These are phyloP conservation scores for Bryopsis sp. DNA, from an alignment of 139 green algal species.

Conservation along the genomic window DNA sequence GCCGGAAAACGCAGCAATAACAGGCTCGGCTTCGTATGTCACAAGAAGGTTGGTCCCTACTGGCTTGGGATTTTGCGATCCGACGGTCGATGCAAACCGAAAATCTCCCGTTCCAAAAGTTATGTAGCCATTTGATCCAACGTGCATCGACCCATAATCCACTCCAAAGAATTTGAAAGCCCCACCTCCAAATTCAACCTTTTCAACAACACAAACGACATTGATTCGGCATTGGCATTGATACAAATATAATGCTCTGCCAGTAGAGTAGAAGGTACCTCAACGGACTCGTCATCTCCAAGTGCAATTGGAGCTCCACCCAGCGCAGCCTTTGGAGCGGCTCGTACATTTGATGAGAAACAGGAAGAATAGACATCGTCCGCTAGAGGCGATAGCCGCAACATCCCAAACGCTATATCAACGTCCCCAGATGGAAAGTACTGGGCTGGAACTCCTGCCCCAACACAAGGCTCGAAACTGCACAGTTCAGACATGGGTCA, in stretches of 20 bases:
- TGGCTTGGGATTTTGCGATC: too few relatives aligned
- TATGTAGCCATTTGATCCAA: conserved; percentile 16
- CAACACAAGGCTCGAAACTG: not conserved
- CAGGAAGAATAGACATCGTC: conserved; percentile 6
- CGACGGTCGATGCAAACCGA: conserved; percentile 14
- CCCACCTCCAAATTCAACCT: too few relatives aligned
- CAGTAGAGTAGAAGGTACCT: too few relatives aligned
- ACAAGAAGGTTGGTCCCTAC: too few relatives aligned
- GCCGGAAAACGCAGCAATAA: not conserved
- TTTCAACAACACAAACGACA: too few relatives aligned
- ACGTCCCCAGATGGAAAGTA: not conserved
- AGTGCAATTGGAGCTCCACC: too few relatives aligned
- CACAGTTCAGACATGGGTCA: too few relatives aligned
- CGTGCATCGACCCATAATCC: not conserved
- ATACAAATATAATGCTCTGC: too few relatives aligned
- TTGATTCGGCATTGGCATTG: too few relatives aligned
- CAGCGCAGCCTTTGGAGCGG: too few relatives aligned
- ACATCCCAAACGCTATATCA: not conserved
- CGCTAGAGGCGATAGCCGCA: not conserved
- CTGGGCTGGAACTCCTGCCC: not conserved
- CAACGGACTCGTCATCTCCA: too few relatives aligned
- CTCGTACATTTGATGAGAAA: not conserved
- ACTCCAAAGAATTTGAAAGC: conserved; percentile 15
- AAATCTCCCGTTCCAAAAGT: conserved; percentile 20
- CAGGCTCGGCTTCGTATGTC: too few relatives aligned